Evolutionary conservation across 2,329 filamentous ascomycete genomes (phyloP).

Genomic region (Fusarium sp.): DNA sequence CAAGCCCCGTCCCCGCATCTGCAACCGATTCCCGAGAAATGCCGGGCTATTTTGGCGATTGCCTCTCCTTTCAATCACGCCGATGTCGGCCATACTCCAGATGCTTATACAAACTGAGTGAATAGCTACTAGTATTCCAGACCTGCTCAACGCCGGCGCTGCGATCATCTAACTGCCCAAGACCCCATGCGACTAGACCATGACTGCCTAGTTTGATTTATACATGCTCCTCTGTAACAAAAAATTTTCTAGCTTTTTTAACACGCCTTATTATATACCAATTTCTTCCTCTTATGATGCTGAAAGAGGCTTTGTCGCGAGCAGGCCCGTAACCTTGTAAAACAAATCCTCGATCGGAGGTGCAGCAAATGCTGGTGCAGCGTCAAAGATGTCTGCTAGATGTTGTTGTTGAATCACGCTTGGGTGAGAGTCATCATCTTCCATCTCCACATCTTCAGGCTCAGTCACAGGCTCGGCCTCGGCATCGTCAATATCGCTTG

Average conservation of each 20-base stretch:
- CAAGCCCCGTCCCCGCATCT: conserved; percentile 24
- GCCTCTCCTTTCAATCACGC: conserved; percentile 14
- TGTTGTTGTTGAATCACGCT: conserved; percentile 74
- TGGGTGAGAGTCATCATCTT: conserved; percentile 59
- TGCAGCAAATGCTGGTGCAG: conserved; percentile 72
- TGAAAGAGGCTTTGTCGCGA: conserved; percentile 64
- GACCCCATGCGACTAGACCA: conserved; percentile 19
- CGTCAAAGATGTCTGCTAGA: conserved; percentile 75
- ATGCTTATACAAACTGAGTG: conserved; percentile 6
- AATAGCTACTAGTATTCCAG: conserved; percentile 16
- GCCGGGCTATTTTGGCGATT: conserved; percentile 27
- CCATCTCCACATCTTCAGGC: conserved; percentile 56
- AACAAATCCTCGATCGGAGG: conserved; percentile 80
- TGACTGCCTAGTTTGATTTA: conserved; percentile 23
- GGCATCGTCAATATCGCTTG: conserved; percentile 55
- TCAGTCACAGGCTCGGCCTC: conserved; percentile 50
- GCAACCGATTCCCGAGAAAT: conserved; percentile 24
- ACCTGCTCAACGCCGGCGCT: conserved; percentile 31
- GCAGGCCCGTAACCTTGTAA: conserved; percentile 70
- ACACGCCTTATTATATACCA: conserved; percentile 17
- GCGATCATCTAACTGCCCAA: conserved; percentile 13
- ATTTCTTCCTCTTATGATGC: conserved; percentile 30
- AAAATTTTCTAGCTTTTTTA: conserved; percentile 22
- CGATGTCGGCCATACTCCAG: conserved; percentile 21
- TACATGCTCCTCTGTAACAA: conserved; percentile 19